Percentiles rank a stretch among this genome's conserved stretches.
Conservation (phyloP, 768 basidiomycete genomes). For the Tubosaeta sp. region DNA sequence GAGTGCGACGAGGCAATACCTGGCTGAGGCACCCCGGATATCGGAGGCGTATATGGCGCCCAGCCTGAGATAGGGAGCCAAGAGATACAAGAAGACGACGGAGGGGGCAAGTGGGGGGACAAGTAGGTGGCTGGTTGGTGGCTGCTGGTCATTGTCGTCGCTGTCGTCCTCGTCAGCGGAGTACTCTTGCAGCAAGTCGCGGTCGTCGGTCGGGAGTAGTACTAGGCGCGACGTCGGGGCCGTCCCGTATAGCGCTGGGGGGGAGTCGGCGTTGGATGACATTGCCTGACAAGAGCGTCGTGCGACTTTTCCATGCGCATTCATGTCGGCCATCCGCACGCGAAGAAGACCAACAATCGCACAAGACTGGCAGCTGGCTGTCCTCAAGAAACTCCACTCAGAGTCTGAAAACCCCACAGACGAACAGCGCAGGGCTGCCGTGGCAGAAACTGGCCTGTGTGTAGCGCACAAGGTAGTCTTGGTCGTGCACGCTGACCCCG, state of each 20-base stretch:
- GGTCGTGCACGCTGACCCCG: slow-evolving; percentile 5
- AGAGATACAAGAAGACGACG: slow-evolving; percentile 63
- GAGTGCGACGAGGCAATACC: slow-evolving; percentile 46
- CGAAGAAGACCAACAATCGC: slow-evolving; percentile 15
- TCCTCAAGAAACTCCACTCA: slow-evolving; percentile 25
- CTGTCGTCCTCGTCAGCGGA: slow-evolving; percentile 42
- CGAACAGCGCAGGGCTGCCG: slow-evolving; percentile 18
- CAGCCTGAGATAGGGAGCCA: slow-evolving; percentile 64
- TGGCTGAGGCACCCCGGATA: slow-evolving; percentile 40
- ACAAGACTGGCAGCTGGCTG: slow-evolving; percentile 26
- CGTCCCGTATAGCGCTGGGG: slow-evolving; percentile 22
- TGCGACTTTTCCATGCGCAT: slow-evolving; percentile 13
- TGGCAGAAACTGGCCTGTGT: slow-evolving; percentile 29
- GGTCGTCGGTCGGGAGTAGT: slow-evolving; percentile 52
- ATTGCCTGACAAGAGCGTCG: not conserved
- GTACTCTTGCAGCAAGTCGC: slow-evolving; percentile 19
- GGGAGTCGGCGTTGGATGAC: slow-evolving; percentile 5
- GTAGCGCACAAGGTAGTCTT: slow-evolving; percentile 11
- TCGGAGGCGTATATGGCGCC: slow-evolving; percentile 63
- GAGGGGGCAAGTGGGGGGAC: slow-evolving; percentile 52
- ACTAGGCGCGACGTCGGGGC: slow-evolving; percentile 55
- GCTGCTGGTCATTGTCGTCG: slow-evolving; percentile 29
- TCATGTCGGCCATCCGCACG: not conserved
- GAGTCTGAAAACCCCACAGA: slow-evolving; percentile 22
- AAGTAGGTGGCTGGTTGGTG: slow-evolving; percentile 5